Evolutionary conservation across 306 rosid species (phyloP).

Genomic region (Crotalaria pallida): DNA sequence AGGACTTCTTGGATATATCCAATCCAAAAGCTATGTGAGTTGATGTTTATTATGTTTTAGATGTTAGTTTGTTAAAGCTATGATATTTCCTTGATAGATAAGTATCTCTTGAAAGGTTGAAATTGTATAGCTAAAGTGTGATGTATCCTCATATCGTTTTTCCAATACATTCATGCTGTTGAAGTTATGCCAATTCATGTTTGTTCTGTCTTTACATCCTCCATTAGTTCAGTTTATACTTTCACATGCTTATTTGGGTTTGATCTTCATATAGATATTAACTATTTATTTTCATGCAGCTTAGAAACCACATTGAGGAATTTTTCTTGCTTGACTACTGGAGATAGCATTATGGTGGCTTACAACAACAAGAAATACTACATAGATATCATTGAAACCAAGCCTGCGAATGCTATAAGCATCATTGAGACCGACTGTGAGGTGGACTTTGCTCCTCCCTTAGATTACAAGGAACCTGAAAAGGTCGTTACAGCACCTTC

Average conservation of each 20-base stretch:
- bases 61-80: neutral
- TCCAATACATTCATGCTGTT: neutral
- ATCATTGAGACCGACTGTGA: conserved; percentile 99
- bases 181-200: neutral
- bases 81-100: neutral
- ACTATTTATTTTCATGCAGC: conserved; percentile 42
- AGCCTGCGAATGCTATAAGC: conserved; percentile 85
- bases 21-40: conserved; percentile 99
- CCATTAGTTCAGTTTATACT: neutral
- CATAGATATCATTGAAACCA: conserved; percentile 84
- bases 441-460: conserved; percentile 98
- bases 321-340: conserved; percentile 89
- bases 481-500: conserved; percentile 45
- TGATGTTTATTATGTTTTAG: conserved; percentile 16
- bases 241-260: neutral
- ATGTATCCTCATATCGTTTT: neutral
- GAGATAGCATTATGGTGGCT: conserved; percentile 98
- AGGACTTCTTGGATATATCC: conserved; percentile 90
- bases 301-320: conserved; percentile 89
- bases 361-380: conserved; percentile 93
- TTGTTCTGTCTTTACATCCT: neutral
- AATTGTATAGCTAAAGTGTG: conserved; percentile 10
- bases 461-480: conserved; percentile 98
- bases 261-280: conserved; percentile 3
- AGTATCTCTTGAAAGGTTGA: conserved; percentile 9